Conservation (phyloP, 208 protist species). For the Vickermania ingenoplastis region DNA sequence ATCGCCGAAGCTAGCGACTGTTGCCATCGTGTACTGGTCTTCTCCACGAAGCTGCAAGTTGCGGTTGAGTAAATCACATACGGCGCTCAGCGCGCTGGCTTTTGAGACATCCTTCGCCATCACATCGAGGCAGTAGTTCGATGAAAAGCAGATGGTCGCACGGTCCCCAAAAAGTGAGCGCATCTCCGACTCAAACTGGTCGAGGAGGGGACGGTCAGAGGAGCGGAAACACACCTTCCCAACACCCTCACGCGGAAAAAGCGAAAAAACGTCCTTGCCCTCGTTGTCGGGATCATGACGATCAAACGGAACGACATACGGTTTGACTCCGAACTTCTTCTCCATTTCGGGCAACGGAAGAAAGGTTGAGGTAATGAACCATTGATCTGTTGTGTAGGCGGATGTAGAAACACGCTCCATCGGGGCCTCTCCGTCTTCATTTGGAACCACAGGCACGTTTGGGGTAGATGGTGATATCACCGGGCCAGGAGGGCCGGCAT, state of each 20-base stretch:
- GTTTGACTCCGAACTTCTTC: constrained; percentile 48
- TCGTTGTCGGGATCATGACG: constrained; percentile 9
- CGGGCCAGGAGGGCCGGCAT: background rate
- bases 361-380: constrained; percentile 31
- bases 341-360: constrained; percentile 24
- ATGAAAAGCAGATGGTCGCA: constrained; percentile 44
- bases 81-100: constrained; percentile 28
- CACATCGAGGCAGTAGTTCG: constrained; percentile 44
- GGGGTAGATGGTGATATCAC: background rate
- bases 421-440: constrained; percentile 8
- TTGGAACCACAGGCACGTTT: constrained; percentile 12
- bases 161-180: constrained; percentile 22
- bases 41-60: background rate
- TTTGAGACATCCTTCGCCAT: constrained; percentile 50
- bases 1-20: constrained; percentile 41
- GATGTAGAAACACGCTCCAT: constrained; percentile 16
- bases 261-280: constrained; percentile 24
- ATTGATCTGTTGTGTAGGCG: constrained; percentile 37
- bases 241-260: constrained; percentile 38
- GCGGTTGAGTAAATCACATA: constrained; percentile 11
- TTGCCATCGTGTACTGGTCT: constrained; percentile 9
- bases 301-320: constrained; percentile 28
- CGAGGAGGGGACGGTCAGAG: constrained; percentile 21
- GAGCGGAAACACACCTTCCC: constrained; percentile 66
- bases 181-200: constrained; percentile 30